Evolutionary conservation across 2,329 filamentous ascomycete genomes (phyloP).

Genomic region (Dryadomyces quercivorus): DNA sequence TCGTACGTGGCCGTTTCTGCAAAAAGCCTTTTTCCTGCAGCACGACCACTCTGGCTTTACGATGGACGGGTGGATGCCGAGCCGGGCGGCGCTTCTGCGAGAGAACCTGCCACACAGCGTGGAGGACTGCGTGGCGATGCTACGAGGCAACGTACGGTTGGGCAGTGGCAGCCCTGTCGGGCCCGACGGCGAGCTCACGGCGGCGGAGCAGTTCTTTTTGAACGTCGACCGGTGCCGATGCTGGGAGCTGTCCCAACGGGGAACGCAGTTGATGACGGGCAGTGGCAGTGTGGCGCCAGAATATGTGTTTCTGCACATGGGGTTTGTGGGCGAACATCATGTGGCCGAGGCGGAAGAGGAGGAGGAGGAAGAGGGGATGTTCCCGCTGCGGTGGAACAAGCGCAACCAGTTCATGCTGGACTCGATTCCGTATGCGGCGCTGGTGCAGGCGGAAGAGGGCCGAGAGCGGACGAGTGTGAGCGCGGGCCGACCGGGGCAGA

Average conservation of each 20-base stretch:
- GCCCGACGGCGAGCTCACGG: not conserved
- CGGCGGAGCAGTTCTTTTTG: conserved; percentile 18
- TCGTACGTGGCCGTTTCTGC: conserved; percentile 13
- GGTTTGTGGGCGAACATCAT: conserved; percentile 2
- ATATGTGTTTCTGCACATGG: conserved; percentile 27
- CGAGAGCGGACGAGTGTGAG: conserved; percentile 4
- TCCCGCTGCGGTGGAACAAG: conserved; percentile 22
- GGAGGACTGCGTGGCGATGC: conserved; percentile 5
- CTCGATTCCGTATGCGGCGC: conserved; percentile 28
- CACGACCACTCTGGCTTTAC: conserved; percentile 25
- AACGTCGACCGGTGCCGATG: conserved; percentile 27
- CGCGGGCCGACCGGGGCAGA: not conserved
- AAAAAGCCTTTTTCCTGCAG: conserved; percentile 22
- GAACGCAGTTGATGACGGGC: conserved; percentile 18
- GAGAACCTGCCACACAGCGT: conserved; percentile 18
- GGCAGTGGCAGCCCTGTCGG: not conserved
- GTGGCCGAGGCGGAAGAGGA: not conserved
- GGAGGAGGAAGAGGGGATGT: not conserved
- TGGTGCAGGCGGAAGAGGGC: conserved; percentile 17
- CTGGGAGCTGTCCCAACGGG: conserved; percentile 32
- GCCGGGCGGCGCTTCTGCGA: conserved; percentile 21
- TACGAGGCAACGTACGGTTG: conserved; percentile 10
- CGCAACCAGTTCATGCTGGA: conserved; percentile 27
- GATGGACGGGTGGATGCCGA: conserved; percentile 31
- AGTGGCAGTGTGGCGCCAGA: conserved; percentile 22